Evolutionary conservation across 2,329 filamentous ascomycete genomes (phyloP).

Genomic region (Venturiaceae sp.): DNA sequence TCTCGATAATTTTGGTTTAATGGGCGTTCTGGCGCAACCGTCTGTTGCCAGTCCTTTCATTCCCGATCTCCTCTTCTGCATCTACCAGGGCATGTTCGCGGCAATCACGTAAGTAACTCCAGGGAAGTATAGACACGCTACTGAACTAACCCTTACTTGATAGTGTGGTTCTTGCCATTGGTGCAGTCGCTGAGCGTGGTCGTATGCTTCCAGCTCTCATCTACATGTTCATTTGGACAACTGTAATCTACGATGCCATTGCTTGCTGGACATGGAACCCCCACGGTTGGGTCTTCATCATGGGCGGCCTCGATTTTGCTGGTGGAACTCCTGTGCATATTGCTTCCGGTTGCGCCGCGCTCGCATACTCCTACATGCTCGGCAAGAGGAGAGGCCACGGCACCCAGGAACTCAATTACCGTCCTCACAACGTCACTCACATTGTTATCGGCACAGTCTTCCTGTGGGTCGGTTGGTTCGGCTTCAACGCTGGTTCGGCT

Average conservation of each 20-base stretch:
- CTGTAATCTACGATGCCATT: constrained; percentile 83
- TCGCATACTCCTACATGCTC: constrained; percentile 87
- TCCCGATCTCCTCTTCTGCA: constrained; percentile 74
- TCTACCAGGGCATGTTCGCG: constrained; percentile 86
- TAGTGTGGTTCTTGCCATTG: constrained; percentile 55
- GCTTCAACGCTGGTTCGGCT: constrained; percentile 84
- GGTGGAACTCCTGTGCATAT: constrained; percentile 89
- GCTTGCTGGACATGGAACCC: constrained; percentile 95
- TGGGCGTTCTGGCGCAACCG: constrained; percentile 62
- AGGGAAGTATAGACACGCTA: neutral
- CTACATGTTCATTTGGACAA: constrained; percentile 91
- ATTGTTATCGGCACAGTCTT: constrained; percentile 90
- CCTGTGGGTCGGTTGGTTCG: constrained; percentile 93
- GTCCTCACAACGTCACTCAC: constrained; percentile 86
- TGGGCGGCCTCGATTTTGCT: constrained; percentile 81
- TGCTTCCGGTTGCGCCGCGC: constrained; percentile 68
- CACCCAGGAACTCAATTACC: constrained; percentile 81
- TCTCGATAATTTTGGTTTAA: constrained; percentile 70
- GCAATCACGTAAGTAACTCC: constrained; percentile 62
- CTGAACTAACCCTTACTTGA: neutral
- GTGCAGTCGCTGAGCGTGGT: constrained; percentile 77
- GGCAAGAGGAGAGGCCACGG: constrained; percentile 78
- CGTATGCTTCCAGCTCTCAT: constrained; percentile 80
- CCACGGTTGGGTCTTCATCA: constrained; percentile 65
- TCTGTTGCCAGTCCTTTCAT: constrained; percentile 65